Base-by-base conservation (phyloP, 176 grass and related monocot genomes). In the Aegilops longissima region DNA sequence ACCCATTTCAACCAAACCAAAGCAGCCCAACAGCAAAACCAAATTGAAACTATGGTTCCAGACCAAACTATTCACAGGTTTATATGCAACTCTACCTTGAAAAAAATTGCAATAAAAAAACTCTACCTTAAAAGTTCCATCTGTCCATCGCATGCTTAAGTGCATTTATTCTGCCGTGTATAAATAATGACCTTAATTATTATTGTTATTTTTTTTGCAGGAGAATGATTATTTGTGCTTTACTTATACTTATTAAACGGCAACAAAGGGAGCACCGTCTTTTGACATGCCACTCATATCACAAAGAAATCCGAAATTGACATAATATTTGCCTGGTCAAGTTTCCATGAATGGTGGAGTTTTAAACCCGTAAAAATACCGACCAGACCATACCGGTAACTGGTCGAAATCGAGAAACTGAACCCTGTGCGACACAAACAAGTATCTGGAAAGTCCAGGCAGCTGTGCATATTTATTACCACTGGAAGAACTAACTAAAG, bases 391-490 rank as follows among this genome's bases (percentile, higher is more conserved):
- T n/a, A 33, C 36, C 38, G 13, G n/a, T 42, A 73, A 45, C 39
- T 16, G 13, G 24, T 8, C 7, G 39, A 3, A 47, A 16, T 47
- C 13, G 3, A 4, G 23, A 74, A 47, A 47, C n/a, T 1, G 12
- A 51, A 11, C 36, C 27, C 38, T 69, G 31, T 1, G 66, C 66
- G 4, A n/a, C 3, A 8, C 18, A 78, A 1, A 77, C 11, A 56
- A 14, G 3, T 16, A 8, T 34, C 66, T 17, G 6, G 2, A 23
- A 23, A 29, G 61, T 29, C 54, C 17, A 58, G 54, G 6, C 12
- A 77, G 56, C 42, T 21, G 36, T 40, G 33, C 62, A 8, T 34
- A 65, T 59, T 78, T 88, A 88, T 83, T 12, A 73, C 14, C 20
- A 73, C 66, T 14, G 3, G 20, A 70, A 27, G 27, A 59, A 59